Conservation (phyloP, 2,329 filamentous ascomycete genomes). For the Penicillium sp. region DNA sequence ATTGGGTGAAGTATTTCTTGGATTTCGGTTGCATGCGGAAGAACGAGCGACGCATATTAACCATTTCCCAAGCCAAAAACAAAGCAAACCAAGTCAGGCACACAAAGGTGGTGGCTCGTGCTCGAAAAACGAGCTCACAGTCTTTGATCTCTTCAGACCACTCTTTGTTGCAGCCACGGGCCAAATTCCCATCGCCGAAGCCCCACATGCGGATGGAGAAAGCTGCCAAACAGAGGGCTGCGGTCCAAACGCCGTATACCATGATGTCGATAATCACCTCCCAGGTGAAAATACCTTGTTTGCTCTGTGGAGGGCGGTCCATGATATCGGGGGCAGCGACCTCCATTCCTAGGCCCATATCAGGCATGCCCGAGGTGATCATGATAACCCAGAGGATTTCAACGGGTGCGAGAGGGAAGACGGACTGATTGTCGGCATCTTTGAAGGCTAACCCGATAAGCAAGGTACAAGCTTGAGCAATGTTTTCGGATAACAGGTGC, state of each 20-base stretch:
- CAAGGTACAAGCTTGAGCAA: slow-evolving; percentile 75
- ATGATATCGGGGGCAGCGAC: slow-evolving; percentile 71
- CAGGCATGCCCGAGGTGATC: slow-evolving; percentile 79
- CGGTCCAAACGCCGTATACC: slow-evolving; percentile 73
- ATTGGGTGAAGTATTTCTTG: slow-evolving; percentile 61
- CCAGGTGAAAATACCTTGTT: slow-evolving; percentile 67
- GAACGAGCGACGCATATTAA: slow-evolving; percentile 67
- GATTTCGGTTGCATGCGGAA: slow-evolving; percentile 67
- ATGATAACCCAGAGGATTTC: slow-evolving; percentile 91
- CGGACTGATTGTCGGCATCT: slow-evolving; percentile 65
- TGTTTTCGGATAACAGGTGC: slow-evolving; percentile 72
- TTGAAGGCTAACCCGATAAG: slow-evolving; percentile 78
- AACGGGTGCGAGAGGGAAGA: slow-evolving; percentile 78
- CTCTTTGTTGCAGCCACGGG: slow-evolving; percentile 56
- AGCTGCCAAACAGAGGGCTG: slow-evolving; percentile 59
- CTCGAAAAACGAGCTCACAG: slow-evolving; percentile 64
- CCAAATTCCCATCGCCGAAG: slow-evolving; percentile 57
- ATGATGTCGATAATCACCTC: slow-evolving; percentile 75
- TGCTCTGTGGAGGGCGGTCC: slow-evolving; percentile 69
- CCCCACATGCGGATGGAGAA: slow-evolving; percentile 64
- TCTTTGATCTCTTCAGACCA: slow-evolving; percentile 42
- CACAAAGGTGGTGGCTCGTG: slow-evolving; percentile 68
- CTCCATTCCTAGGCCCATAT: slow-evolving; percentile 80
- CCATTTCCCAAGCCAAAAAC: slow-evolving; percentile 75
- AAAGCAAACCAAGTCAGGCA: slow-evolving; percentile 72